A percentile compares a stretch with the other conserved stretches of the same genome.
phyloP scores from a whole-genome alignment of 192 early-diverging fungal species.

The Gryganskiella cystojenkinii region DNA sequence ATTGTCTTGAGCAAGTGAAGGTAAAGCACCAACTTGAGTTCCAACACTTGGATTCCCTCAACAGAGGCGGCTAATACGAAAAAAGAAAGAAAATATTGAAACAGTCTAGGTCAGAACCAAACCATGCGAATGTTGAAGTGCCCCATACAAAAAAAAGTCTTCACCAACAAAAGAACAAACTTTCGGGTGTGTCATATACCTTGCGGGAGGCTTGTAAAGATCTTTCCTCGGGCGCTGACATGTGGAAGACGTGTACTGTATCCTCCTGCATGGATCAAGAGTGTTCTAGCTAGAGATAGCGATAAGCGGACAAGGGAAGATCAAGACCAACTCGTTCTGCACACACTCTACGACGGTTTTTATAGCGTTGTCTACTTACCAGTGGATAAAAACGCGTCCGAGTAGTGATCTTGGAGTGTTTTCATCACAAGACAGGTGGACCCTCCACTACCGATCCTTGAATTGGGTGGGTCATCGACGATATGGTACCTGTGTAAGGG shows the following conservation, averaged over 20 bases:
- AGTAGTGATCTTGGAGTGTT: constrained; percentile 21
- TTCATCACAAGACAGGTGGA: constrained; percentile 52
- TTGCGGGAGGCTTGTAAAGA: constrained; percentile 52
- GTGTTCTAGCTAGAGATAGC: constrained; percentile 16
- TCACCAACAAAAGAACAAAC: background rate
- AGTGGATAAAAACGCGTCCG: constrained; percentile 9
- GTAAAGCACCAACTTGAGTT: constrained; percentile 30
- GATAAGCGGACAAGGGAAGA: background rate
- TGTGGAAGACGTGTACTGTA: constrained; percentile 56
- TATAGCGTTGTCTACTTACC: background rate
- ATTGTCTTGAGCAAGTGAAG: constrained; percentile 21
- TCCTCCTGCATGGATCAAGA: constrained; percentile 56
- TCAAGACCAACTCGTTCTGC: background rate
- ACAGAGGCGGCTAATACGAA: constrained; percentile 6
- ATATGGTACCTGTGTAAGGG: constrained; percentile 49
- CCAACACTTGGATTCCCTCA: constrained; percentile 31
- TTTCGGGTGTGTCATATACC: constrained; percentile 14
- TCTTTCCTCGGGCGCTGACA: constrained; percentile 53
- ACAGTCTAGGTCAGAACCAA: background rate
- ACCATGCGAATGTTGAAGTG: too few relatives aligned
- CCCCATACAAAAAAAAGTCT: background rate
- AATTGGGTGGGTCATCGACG: constrained; percentile 48
- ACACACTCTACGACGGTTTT: too few relatives aligned
- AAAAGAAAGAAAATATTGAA: background rate
- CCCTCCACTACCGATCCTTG: constrained; percentile 55